These are phyloP conservation scores for Fusarium xylarioides DNA, from an alignment of 2,329 filamentous ascomycete species.

Conservation along the genomic window DNA sequence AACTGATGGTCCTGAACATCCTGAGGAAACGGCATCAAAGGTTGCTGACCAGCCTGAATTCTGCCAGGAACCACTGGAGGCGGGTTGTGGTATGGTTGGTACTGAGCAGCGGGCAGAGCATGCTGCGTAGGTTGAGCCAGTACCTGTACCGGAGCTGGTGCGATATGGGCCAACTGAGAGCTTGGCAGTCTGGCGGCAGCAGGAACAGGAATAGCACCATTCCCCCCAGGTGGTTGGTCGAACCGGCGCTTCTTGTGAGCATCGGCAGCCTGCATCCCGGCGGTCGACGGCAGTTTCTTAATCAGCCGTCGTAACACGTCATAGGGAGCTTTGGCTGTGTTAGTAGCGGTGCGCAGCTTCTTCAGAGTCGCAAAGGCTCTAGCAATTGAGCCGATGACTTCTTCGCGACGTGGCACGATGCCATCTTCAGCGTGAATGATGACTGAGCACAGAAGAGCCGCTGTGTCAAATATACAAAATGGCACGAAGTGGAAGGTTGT, in stretches of 20 bases:
- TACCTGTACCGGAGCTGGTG: neutral
- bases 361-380: slow-evolving; percentile 12
- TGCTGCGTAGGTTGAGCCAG: neutral
- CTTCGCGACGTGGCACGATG: neutral
- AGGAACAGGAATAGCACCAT: neutral
- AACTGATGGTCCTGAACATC: neutral
- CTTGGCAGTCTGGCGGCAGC: neutral
- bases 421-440: slow-evolving; percentile 15
- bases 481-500: slow-evolving; percentile 21
- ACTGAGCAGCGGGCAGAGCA: neutral
- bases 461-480: slow-evolving; percentile 21
- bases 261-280: neutral
- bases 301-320: slow-evolving; percentile 20
- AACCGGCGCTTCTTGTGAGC: slow-evolving; percentile 10
- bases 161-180: neutral
- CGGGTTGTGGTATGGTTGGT: neutral
- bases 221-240: neutral
- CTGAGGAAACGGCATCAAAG: neutral
- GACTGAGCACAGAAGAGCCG: slow-evolving; percentile 7
- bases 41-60: neutral
- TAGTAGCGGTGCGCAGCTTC: slow-evolving; percentile 17
- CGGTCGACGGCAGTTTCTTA: slow-evolving; percentile 16
- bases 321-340: slow-evolving; percentile 20
- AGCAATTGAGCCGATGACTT: neutral
- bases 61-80: neutral